Evolutionary conservation across 805 yeast genomes (phyloP).

Genomic region (Candida maesae): DNA sequence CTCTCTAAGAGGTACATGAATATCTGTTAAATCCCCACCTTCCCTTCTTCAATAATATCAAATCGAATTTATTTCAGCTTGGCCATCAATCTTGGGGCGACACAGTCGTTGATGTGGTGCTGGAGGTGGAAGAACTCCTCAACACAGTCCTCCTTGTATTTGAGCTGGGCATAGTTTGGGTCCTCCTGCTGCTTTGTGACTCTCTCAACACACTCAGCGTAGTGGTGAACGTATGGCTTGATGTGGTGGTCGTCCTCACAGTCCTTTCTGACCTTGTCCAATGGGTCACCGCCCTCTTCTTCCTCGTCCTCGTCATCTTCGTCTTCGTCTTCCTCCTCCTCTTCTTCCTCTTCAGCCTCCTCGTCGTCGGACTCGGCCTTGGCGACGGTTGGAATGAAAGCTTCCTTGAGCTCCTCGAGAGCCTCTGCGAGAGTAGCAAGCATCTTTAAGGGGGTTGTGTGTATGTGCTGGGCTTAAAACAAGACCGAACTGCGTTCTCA

Average conservation of each 20-base stretch:
- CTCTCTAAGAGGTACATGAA: not conserved
- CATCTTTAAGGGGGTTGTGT: conserved; percentile 23
- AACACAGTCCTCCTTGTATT: conserved; percentile 93
- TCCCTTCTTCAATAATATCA: not conserved
- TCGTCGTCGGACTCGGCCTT: conserved; percentile 47
- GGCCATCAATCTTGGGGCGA: conserved; percentile 83
- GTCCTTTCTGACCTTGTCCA: conserved; percentile 61
- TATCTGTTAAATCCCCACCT: not conserved
- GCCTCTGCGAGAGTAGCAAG: conserved; percentile 36
- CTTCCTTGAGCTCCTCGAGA: conserved; percentile 68
- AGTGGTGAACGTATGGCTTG: conserved; percentile 78
- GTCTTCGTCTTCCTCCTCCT: conserved; percentile 39
- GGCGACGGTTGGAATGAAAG: conserved; percentile 73
- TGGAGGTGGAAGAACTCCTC: conserved; percentile 97
- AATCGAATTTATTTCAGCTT: conserved; percentile 62
- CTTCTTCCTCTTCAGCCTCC: conserved; percentile 31
- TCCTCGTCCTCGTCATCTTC: conserved; percentile 70
- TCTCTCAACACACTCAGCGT: conserved; percentile 92
- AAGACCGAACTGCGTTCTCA: too few species aligned
- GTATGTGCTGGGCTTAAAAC: not conserved
- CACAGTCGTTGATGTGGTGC: conserved; percentile 89
- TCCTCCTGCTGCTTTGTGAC: conserved; percentile 86
- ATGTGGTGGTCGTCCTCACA: conserved; percentile 68
- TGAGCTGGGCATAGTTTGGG: conserved; percentile 71
- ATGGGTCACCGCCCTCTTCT: conserved; percentile 68